Evolutionary conservation across 2,329 filamentous ascomycete genomes (phyloP).

Genomic region (Fusarium sp.): DNA sequence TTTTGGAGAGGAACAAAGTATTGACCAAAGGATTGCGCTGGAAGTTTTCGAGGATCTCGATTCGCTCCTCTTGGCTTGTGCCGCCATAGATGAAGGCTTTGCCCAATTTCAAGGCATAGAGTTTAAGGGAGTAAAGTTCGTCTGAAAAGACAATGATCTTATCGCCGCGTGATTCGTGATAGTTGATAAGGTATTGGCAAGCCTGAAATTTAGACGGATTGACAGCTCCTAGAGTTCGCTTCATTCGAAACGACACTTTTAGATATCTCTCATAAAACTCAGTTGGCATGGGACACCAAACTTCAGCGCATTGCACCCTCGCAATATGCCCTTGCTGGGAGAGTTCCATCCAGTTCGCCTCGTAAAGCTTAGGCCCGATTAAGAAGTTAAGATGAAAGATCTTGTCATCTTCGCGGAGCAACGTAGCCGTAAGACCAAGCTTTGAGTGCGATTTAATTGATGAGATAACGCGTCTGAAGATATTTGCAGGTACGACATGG

Average conservation of each 20-base stretch:
- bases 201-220: slow-evolving; percentile 97
- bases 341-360: slow-evolving; percentile 99
- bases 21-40: slow-evolving; percentile 91
- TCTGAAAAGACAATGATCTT: slow-evolving; percentile 99
- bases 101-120: slow-evolving; percentile 83
- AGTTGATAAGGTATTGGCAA: slow-evolving; percentile 97
- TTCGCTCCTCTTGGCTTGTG: slow-evolving; percentile 86
- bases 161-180: slow-evolving; percentile 92
- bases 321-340: slow-evolving; percentile 97
- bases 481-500: slow-evolving; percentile 97
- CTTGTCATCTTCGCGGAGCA: slow-evolving; percentile 97
- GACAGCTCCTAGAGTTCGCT: slow-evolving; percentile 84
- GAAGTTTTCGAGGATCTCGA: slow-evolving; percentile 91
- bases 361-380: slow-evolving; percentile 96
- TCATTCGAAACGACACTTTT: slow-evolving; percentile 67
- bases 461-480: slow-evolving; percentile 93
- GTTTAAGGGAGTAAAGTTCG: slow-evolving; percentile 92
- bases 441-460: slow-evolving; percentile 96
- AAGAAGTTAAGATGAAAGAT: slow-evolving; percentile 97
- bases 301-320: slow-evolving; percentile 95
- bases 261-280: slow-evolving; percentile 99
- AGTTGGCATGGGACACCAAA: slow-evolving; percentile 99
- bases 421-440: slow-evolving; percentile 90
- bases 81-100: slow-evolving; percentile 94
- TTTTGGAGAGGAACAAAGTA: slow-evolving; percentile 96